These are phyloP conservation scores for Dothideomycetes sp. DNA, from an alignment of 2,329 filamentous ascomycete genomes.

Conservation along the genomic window DNA sequence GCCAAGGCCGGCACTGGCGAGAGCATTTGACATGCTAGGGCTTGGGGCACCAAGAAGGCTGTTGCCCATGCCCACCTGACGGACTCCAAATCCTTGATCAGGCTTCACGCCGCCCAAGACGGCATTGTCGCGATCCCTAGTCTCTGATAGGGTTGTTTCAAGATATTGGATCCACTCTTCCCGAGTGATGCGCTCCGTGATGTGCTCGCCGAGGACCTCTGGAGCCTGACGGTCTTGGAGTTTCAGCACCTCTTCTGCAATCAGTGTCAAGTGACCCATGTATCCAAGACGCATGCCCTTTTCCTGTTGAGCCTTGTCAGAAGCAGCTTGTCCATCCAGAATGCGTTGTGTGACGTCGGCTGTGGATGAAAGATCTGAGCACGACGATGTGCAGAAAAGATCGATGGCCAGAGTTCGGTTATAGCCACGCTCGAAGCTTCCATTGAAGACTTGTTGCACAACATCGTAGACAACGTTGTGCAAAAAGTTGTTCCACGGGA, in stretches of 20 bases:
- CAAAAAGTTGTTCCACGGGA: constrained; percentile 98
- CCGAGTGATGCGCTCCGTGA: constrained; percentile 82
- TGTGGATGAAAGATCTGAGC: constrained; percentile 43
- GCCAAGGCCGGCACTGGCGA: constrained; percentile 73
- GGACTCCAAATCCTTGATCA: constrained; percentile 75
- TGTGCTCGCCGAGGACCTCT: constrained; percentile 71
- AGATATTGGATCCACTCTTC: constrained; percentile 92
- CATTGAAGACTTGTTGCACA: constrained; percentile 97
- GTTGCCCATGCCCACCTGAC: constrained; percentile 31
- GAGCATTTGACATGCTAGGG: constrained; percentile 46
- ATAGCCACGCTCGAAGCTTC: constrained; percentile 90
- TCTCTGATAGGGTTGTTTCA: constrained; percentile 85
- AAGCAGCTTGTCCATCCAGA: constrained; percentile 78
- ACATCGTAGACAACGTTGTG: constrained; percentile 99
- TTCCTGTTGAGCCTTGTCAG: constrained; percentile 73
- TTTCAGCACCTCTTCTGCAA: constrained; percentile 96
- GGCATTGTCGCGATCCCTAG: constrained; percentile 92
- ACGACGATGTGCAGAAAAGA: constrained; percentile 49
- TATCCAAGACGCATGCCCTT: constrained; percentile 90
- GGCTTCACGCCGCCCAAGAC: constrained; percentile 91
- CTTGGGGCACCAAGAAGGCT: constrained; percentile 35
- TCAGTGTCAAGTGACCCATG: constrained; percentile 95
- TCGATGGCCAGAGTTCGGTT: constrained; percentile 85
- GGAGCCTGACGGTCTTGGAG: constrained; percentile 91
- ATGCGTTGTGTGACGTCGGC: constrained; percentile 86